Conservation (phyloP, 352 stramenopile species). For the Phytopythium aichiense region DNA sequence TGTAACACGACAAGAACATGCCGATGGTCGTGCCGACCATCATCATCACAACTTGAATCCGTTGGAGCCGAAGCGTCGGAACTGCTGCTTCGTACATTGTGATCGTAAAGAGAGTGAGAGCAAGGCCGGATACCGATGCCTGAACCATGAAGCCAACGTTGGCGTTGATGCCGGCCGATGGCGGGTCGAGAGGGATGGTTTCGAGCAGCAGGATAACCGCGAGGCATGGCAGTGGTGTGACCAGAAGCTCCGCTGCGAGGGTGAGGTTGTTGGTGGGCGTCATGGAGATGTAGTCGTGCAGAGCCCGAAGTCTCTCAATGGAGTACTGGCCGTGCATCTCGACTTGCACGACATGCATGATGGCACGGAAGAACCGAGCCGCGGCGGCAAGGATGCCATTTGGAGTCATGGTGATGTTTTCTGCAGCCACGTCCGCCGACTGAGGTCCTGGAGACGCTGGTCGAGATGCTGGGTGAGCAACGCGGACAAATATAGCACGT, state of each 20-base stretch:
- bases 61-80: not conserved
- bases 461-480: too few species aligned
- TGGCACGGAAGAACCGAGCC: too few species aligned
- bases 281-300: not conserved
- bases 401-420: too few species aligned
- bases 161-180: not conserved
- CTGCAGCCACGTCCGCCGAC: too few species aligned
- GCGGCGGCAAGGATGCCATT: too few species aligned
- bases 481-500: too few species aligned
- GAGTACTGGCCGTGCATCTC: not conserved
- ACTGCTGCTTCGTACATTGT: not conserved
- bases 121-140: not conserved
- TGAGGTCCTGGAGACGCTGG: too few species aligned
- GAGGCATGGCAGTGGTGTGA: not conserved
- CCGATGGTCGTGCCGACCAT: not conserved
- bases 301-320: not conserved
- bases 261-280: too few species aligned
- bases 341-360: not conserved
- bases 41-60: not conserved
- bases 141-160: not conserved
- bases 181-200: not conserved
- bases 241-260: not conserved
- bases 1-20: not conserved
- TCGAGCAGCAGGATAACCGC: not conserved
- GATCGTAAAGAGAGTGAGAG: not conserved